phyloP scores from a whole-genome alignment of 352 stramenopile species.

The Pythium dissotocum region DNA sequence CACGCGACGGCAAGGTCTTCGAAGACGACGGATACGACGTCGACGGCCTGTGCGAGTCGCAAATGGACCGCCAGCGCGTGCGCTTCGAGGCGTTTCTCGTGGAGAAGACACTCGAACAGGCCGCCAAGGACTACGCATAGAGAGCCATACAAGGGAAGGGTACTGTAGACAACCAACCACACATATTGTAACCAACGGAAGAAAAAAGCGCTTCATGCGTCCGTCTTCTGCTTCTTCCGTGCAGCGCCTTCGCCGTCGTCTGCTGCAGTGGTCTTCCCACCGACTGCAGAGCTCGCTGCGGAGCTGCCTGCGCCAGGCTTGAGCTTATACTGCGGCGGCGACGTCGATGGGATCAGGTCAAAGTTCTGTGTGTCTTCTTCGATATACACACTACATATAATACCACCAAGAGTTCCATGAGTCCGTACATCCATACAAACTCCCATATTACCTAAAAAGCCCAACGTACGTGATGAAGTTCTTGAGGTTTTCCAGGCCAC shows the following conservation, averaged over 20 bases:
- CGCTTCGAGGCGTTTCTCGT: conserved; percentile 31
- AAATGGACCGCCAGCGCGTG: conserved; percentile 37
- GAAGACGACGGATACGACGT: conserved; percentile 51
- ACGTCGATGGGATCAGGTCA: conserved; percentile 24
- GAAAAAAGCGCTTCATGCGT: background rate
- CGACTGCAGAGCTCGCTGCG: background rate
- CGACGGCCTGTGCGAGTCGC: conserved; percentile 44
- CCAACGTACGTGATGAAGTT: conserved; percentile 65
- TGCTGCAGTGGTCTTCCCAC: background rate
- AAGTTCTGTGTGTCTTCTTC: conserved; percentile 41
- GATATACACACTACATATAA: conserved; percentile 31
- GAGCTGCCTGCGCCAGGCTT: conserved; percentile 3
- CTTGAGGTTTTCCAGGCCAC: conserved; percentile 64
- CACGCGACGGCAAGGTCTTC: conserved; percentile 29
- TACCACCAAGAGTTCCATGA: background rate
- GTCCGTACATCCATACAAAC: conserved; percentile 1
- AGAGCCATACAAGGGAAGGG: background rate
- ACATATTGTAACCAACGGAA: background rate
- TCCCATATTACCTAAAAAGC: background rate
- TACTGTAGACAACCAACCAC: background rate
- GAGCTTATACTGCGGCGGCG: conserved; percentile 34
- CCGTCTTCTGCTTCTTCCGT: conserved; percentile 34
- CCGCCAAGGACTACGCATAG: conserved; percentile 22
- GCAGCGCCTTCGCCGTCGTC: conserved; percentile 5
- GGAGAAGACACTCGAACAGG: conserved; percentile 15